Evolutionary conservation across 164 flowering plant species (phyloP), one percentile per base, ranked within the genome.

Genomic region (Kalanchoe fedtschenkoi): DNA sequence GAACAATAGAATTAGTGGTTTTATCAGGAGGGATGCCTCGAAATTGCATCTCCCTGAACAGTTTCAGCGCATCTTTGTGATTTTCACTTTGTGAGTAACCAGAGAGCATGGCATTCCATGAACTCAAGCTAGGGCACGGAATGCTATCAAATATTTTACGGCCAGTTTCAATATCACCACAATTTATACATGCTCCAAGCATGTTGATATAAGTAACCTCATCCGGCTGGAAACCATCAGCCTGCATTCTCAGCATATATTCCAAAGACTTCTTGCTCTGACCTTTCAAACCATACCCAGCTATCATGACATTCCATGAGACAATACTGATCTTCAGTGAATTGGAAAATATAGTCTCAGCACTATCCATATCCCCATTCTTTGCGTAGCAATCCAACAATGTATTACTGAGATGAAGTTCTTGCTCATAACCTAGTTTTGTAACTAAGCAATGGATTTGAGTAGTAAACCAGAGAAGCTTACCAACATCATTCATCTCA

Each of bases 91-190:
- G 88, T 58, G 76, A 77, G 69, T 79, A 85, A 6, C 84, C 87
- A 55, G 95, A 82, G 30, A 91, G 77, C 53, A 88, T 74, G 53
- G 88, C 78, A 77, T 91, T 91, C 95, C 95, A 91, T 9, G 95
- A 81, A 69, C 65, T 76, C 62, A 78, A 75, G 64, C 75, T 85
- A 6, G 89, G 96, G 63, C 15, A 35, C 0, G 71, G 59, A 71
- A 84, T 75, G 66, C 66, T 72, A 66, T 71, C 68, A 58, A 82
- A 81, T 38, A 86, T 73, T 71, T 66, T 55, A 41, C 74, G 78
- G 1, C 74, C 95, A 34, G 70, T 75, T 71, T 77, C 80, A 26
- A 83, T 67, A 72, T 83, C 82, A 46, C 81, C 84, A 44, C 82
- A 83, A 60, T 69, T 81, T 38, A 80, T 68, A 72, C 95, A 88